phyloP scores from a whole-genome alignment of 345 rosid species.

The Populus simonii region DNA sequence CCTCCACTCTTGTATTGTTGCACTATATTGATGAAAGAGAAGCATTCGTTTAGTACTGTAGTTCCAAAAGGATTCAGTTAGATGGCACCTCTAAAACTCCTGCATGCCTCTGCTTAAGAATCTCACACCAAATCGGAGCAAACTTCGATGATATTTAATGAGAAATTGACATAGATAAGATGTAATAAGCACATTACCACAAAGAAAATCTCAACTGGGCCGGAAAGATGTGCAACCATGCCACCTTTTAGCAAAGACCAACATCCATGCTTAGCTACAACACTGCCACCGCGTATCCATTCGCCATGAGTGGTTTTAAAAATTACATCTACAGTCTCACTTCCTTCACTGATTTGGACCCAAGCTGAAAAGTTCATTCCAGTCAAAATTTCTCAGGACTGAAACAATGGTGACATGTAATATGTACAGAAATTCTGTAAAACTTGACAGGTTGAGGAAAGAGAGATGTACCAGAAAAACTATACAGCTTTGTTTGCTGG shows the following conservation, averaged over 20 bases:
- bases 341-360: constrained; percentile 52
- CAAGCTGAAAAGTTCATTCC: constrained; percentile 42
- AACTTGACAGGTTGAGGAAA: background rate
- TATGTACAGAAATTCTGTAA: background rate
- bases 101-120: too few species aligned
- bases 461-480: constrained; percentile 49
- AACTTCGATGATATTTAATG: background rate
- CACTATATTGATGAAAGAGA: constrained; percentile 30
- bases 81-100: background rate
- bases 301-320: constrained; percentile 38
- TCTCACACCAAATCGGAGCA: too few species aligned
- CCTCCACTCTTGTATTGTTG: constrained; percentile 37
- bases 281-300: constrained; percentile 44
- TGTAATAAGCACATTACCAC: constrained; percentile 32
- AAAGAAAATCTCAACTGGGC: constrained; percentile 45
- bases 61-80: background rate
- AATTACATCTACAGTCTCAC: constrained; percentile 35
- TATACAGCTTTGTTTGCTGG: constrained; percentile 46
- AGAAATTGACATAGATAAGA: too few species aligned
- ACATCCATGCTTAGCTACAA: constrained; percentile 52
- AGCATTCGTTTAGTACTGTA: background rate
- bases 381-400: background rate
- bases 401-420: background rate
- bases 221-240: constrained; percentile 45
- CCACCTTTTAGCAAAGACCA: constrained; percentile 90